Base-by-base conservation (phyloP, 2,329 filamentous ascomycete species). In the Colletotrichum trifolii region DNA sequence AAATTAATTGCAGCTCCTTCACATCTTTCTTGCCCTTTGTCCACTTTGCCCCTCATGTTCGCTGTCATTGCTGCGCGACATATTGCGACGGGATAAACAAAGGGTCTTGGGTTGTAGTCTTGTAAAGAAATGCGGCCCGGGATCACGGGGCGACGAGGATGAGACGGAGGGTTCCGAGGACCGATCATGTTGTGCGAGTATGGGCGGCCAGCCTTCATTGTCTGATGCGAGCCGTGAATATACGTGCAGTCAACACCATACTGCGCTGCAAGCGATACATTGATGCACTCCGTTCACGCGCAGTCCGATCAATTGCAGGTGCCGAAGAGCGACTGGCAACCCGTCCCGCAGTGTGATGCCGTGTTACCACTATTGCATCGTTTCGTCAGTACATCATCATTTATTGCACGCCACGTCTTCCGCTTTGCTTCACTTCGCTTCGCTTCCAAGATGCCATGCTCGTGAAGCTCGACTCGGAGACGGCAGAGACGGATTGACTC, bases 321-420 rank as follows among this genome's bases (percentile, higher is more conserved):
- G 2, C 77, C 77, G 65, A 72, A 79, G 13, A 66, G 70, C 5
- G 57, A 56, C 64, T 78, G 77, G 57, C 77, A 78, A n/a, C 76
- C 76, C 1, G 54, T 46, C 35, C 73, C 75, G 49, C 77, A 79
- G 56, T 78, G 70, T 11, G 54, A 33, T 12, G 40, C 64, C 12
- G 66, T 68, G 54, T 66, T 74, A 6, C 76, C 75, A 45, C 76
- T 77, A 33, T 15, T 36, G 46, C 10, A 40, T 38, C 25, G 25
- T 12, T 39, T 39, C 13, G 64, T 66, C 47, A 68, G 69, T 39
- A 61, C 62, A 25, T 33, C 17, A 4, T 12, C 5, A 25, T 25
- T 25, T 25, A 25, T 5, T 25, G 25, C 25, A 25, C 25, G 25
- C 25, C 25, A 25, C 25, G 25, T 25, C 25, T 25, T 25, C 25